Base-by-base conservation (phyloP, 225 moss, liverwort and hornwort genomes). In the Straminergon stramineum region DNA sequence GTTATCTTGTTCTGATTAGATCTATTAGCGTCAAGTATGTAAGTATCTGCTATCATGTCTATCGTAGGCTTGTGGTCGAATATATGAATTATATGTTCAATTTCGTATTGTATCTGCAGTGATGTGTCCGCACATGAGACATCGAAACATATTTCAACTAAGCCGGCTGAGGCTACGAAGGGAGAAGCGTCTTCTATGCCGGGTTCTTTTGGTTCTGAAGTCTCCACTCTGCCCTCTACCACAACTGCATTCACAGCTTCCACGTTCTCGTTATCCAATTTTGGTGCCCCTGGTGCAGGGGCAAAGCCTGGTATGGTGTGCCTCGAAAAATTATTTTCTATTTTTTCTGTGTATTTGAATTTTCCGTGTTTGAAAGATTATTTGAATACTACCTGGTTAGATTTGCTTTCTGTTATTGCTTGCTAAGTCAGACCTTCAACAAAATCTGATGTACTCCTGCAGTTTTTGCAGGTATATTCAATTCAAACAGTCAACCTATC, bases 251-350 rank as follows among this genome's bases (percentile, higher is more conserved):
- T 90, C 69, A 90, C 91, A 53, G 58, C 91, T 75, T 93, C 95
- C 37, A 89, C 84, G 13, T 91, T 95, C 86, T 93, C 93, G 30
- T 81, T 91, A n/a, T 86, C 91, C 69, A 95, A 90, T 88, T 93
- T 95, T 53, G 93, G 93, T 75, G 82, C 87, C 53, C 90, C 93
- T 83, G 91, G 94, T 84, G 93, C 93, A 79, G 93, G 91, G 86
- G 88, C 92, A 37, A 91, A 92, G 89, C 91, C 91, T 91, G 95
- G 95, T 95, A 93, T 77, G 88, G 45, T 83, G 45, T 63, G 51
- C 84, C 58, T 84, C 31, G 56, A 62, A 53, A 41, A 62, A 27
- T 81, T 57, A 2, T 57, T 74, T 74, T 75, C 58, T 71, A 66
- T 51, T 78, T 76, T 55, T 65, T 30, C 67, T 32, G 39, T 75